Percentiles rank a stretch among this genome's conserved stretches.
Conservation (phyloP, 148 eudicot species). For the Nyssa sinensis region DNA sequence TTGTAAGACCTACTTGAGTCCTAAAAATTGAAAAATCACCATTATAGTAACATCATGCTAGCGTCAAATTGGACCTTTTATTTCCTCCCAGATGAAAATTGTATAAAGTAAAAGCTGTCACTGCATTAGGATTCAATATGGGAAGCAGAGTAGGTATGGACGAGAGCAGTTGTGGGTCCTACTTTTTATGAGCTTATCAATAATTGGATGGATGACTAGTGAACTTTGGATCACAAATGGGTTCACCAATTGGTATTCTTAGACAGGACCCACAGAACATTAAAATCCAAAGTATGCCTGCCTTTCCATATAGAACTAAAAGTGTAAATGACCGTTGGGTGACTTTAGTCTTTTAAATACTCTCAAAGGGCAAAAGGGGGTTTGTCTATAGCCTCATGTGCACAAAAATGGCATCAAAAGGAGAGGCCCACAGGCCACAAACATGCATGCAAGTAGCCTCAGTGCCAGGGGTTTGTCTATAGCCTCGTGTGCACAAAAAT, state of each 20-base stretch:
- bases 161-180: slow-evolving; percentile 27
- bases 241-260: background rate
- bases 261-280: slow-evolving; percentile 27
- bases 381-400: background rate
- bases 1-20: too few relatives aligned
- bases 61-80: too few relatives aligned
- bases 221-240: too few relatives aligned
- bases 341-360: slow-evolving; percentile 18
- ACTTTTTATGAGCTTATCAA: slow-evolving; percentile 25
- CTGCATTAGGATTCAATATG: slow-evolving; percentile 15
- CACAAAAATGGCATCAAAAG: slow-evolving; percentile 14
- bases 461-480: background rate
- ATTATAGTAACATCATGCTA: too few relatives aligned
- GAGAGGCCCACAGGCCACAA: too few relatives aligned
- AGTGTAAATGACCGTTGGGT: slow-evolving; percentile 19
- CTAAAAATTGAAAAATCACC: too few relatives aligned
- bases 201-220: too few relatives aligned
- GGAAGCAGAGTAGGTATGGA: slow-evolving; percentile 34
- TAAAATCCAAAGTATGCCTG: slow-evolving; percentile 20
- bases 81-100: too few relatives aligned
- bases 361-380: slow-evolving; percentile 20
- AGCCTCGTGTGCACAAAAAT: background rate
- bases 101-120: background rate
- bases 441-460: too few relatives aligned
- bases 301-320: slow-evolving; percentile 12